A percentile compares a stretch with the other conserved stretches of the same genome.
These are phyloP conservation scores for Apiospora hydei DNA, from an alignment of 2,329 filamentous ascomycete species.

Conservation along the genomic window DNA sequence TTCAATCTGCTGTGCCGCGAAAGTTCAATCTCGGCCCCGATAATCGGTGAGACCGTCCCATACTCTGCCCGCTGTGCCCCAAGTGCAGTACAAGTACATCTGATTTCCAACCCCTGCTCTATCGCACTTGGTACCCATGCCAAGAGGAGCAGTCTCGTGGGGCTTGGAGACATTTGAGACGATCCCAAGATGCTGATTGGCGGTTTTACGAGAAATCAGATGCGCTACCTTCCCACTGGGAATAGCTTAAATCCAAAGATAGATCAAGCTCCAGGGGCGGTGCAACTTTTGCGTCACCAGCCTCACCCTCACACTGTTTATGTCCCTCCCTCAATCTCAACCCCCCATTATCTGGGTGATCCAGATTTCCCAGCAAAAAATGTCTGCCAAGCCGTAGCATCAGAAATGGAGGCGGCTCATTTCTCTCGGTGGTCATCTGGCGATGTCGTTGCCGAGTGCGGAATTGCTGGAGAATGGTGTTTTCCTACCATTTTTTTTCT, in stretches of 20 bases:
- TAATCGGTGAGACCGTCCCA: slow-evolving; percentile 14
- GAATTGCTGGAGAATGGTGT: not conserved
- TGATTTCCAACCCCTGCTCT: not conserved
- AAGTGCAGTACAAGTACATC: not conserved
- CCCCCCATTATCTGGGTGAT: not conserved
- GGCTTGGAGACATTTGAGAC: not conserved
- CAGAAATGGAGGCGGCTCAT: not conserved
- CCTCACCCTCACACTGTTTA: not conserved
- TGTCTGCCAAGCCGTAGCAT: not conserved
- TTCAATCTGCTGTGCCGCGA: slow-evolving; percentile 1
- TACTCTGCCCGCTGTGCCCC: not conserved
- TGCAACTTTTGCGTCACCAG: slow-evolving; percentile 20
- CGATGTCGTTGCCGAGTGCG: not conserved
- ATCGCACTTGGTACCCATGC: not conserved
- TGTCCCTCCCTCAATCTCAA: not conserved
- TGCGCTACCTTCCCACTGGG: slow-evolving; percentile 20
- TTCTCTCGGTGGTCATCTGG: not conserved
- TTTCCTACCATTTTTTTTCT: not conserved
- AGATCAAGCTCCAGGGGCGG: slow-evolving; percentile 22
- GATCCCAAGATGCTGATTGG: not conserved
- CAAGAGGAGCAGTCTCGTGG: not conserved
- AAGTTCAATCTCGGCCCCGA: slow-evolving; percentile 12
- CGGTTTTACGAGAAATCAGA: slow-evolving; percentile 18
- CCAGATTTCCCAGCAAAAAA: not conserved
- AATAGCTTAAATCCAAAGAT: slow-evolving; percentile 30